Conservation (phyloP, 2,329 filamentous ascomycete genomes). For the Aspergillus pseudonomiae region DNA sequence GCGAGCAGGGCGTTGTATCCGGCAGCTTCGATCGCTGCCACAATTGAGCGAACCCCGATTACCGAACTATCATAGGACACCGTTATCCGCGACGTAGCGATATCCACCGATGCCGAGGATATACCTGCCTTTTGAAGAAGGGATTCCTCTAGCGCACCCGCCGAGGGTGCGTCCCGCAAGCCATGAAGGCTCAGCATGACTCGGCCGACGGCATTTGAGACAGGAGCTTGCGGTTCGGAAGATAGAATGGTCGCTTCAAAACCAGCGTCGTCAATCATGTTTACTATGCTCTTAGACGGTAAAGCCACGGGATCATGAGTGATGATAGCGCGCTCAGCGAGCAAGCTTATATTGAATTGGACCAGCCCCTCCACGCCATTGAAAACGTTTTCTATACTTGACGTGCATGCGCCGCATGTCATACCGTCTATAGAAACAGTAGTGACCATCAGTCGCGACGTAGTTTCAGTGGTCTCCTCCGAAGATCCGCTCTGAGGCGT, state of each 20-base stretch:
- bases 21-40: conserved; percentile 77
- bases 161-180: conserved; percentile 70
- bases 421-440: conserved; percentile 92
- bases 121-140: conserved; percentile 71
- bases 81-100: conserved; percentile 72
- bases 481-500: conserved; percentile 38
- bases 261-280: conserved; percentile 85
- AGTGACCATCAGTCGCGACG: conserved; percentile 62
- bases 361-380: conserved; percentile 73
- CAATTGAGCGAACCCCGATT: conserved; percentile 78
- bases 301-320: conserved; percentile 77
- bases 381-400: conserved; percentile 84
- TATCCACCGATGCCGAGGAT: conserved; percentile 70
- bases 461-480: conserved; percentile 36
- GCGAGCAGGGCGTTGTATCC: conserved; percentile 89
- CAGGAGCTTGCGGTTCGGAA: conserved; percentile 64
- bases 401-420: conserved; percentile 96
- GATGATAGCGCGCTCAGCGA: conserved; percentile 89
- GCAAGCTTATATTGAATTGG: conserved; percentile 91
- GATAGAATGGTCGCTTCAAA: conserved; percentile 86
- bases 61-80: conserved; percentile 72
- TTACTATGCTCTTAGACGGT: conserved; percentile 71
- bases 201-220: conserved; percentile 60
- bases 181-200: conserved; percentile 86
- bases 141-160: conserved; percentile 69